phyloP scores from a whole-genome alignment of 1,284 basidiomycete genomes.

The Ceratobasidium sp. region DNA sequence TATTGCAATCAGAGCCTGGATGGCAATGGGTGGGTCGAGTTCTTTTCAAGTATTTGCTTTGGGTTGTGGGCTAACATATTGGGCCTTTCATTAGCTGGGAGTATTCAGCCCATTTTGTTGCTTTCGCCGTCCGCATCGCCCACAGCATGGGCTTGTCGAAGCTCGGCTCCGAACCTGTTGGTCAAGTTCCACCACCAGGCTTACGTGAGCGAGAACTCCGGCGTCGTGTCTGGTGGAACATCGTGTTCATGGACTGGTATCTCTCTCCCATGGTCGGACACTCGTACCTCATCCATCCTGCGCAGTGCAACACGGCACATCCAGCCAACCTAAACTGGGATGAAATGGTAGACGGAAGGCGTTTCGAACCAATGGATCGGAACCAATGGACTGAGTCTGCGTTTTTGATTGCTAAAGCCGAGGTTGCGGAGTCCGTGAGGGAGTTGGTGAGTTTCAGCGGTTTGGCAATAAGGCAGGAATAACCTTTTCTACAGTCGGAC shows the following conservation, averaged over 20 bases:
- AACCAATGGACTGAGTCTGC: constrained; percentile 19
- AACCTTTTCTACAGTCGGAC: neutral
- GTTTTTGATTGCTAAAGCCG: constrained; percentile 38
- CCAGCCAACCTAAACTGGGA: constrained; percentile 41
- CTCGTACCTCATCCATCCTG: constrained; percentile 39
- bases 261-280: constrained; percentile 36
- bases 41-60: neutral
- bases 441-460: constrained; percentile 36
- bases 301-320: constrained; percentile 30
- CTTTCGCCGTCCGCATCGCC: constrained; percentile 38
- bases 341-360: constrained; percentile 38
- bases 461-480: neutral
- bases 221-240: constrained; percentile 40
- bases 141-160: constrained; percentile 39
- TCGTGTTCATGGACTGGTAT: constrained; percentile 42
- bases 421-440: constrained; percentile 33
- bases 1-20: constrained; percentile 36
- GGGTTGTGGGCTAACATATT: too few relatives aligned
- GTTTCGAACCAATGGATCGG: constrained; percentile 33
- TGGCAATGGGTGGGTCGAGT: constrained; percentile 8
- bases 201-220: constrained; percentile 37
- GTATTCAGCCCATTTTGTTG: constrained; percentile 37
- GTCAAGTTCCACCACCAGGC: constrained; percentile 31
- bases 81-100: constrained; percentile 24
- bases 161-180: constrained; percentile 30